Evolutionary conservation across 2,329 filamentous ascomycete species (phyloP), one percentile per base, ranked within the genome.

Genomic region (Botrytis deweyae): DNA sequence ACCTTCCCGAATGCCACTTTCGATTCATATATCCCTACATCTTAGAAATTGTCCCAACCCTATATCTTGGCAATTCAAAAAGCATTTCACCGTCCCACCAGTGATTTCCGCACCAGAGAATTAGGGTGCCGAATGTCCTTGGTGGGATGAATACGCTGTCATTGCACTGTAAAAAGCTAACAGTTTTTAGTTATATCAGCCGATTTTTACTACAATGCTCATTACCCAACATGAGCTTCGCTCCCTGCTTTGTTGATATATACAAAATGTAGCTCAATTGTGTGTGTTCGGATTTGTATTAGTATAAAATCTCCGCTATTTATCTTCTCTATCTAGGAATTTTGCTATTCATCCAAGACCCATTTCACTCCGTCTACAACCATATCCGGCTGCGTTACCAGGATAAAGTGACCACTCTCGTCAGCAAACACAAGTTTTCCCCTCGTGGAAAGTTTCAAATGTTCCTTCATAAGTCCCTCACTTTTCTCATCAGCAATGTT

Each of bases 361-460:
- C 73, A 72, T 42, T 78, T 78, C 33, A 83, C 80, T 72, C 78
- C 81, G 70, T 80, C 80, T 52, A 80, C 80, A 77, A 83, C 78
- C 72, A 80, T 63, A 29, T 83, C 81, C 46, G 82, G 82, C 75
- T 82, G 78, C 46, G 79, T 82, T 46, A 83, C 49, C 68, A 83
- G 80, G 3, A 83, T 77, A 77, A 79, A 79, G 72, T 83, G 82
- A 5, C 82, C 82, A 80, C 82, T 83, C 74, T 81, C 75, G 1
- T 16, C 66, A 1, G 80, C 80, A 74, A 80, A 79, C 12, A 81
- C 78, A 59, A 81, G 73, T 72, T 79, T 75, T 12, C 77, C 77
- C 70, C 75, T 80, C 1, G 76, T 81, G 59, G 80, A 82, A 12
- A 82, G 75, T 38, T 77, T 80, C 73, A 79, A 73, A 25, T 77